Base-by-base conservation (phyloP, 768 basidiomycete genomes). In the Termitomyces titanicus region DNA sequence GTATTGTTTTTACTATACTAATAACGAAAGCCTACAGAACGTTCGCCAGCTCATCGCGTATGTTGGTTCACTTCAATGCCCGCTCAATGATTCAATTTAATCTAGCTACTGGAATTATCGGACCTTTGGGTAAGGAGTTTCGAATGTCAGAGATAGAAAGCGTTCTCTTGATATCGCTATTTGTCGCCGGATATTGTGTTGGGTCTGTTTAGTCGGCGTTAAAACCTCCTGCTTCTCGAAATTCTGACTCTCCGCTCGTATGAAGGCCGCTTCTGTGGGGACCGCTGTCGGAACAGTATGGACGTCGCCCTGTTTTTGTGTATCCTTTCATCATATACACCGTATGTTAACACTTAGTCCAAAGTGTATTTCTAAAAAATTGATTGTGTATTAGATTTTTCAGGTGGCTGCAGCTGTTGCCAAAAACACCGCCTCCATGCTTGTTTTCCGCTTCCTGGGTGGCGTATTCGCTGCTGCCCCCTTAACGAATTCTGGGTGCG, bases 401-500 rank as follows among this genome's bases (percentile, higher is more conserved):
- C 83, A 84, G 72, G 65, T 87, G 25, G 89, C 80, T 27, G 77
- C 77, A 37, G 87, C 88, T 0, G 70, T 88, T 3, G 72, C 85
- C 0, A 69, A 74, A 37, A 89, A 88, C 66, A 81, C 82, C 1
- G 76, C 74, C 7, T 79, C 84, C 4, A 66, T 92, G n/a, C 73
- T 92, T 12, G 63, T 86, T 17, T 82, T 88, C 60, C 80, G 90
- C 20, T 86, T 90, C 65, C 65, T 90, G n/a, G 80, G 82, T 1
- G 89, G 89, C 12, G 72, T 74, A 2, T 89, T 88, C 60, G 87
- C 88, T 18, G 79, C 85, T 17, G 79, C 83, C 27, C 89, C 88
- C 1, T 62, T 89, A 43, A 80, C 87, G 6, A 88, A 88, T 69
- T 79, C 82, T 54, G 88, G 85, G 83, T 85, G 63, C 11, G 17